Percentiles rank a stretch among this genome's conserved stretches.
Evolutionary conservation across 306 rosid genomes (phyloP).

Genomic region (Adenanthera pavonina): DNA sequence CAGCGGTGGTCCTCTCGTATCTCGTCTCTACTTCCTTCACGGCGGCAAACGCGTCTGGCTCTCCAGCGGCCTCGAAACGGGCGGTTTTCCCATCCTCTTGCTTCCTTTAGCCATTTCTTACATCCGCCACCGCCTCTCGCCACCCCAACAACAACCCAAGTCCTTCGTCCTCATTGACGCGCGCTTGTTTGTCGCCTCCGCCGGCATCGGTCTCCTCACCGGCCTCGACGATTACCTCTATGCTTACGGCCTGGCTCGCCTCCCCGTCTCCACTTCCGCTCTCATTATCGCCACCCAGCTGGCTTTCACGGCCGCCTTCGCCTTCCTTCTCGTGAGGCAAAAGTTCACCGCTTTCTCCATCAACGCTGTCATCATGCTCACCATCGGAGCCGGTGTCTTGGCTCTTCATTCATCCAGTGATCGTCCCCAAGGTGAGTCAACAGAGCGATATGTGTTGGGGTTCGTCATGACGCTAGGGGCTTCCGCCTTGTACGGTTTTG

Average conservation of each 20-base stretch:
- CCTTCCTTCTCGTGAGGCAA: conserved; percentile 56
- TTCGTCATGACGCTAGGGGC: conserved; percentile 74
- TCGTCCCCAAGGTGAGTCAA: conserved; percentile 71
- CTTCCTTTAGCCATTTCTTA: conserved; percentile 52
- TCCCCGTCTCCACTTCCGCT: conserved; percentile 75
- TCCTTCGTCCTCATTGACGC: conserved; percentile 43
- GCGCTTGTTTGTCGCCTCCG: conserved; percentile 51
- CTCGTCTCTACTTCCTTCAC: conserved; percentile 79
- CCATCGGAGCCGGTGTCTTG: conserved; percentile 67
- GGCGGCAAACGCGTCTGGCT: conserved; percentile 88
- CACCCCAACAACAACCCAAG: not conserved
- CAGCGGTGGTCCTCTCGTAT: conserved; percentile 68
- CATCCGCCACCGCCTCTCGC: conserved; percentile 46
- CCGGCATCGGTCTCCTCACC: conserved; percentile 63
- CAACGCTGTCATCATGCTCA: conserved; percentile 69
- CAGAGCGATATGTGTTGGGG: conserved; percentile 55
- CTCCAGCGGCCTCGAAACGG: conserved; percentile 69
- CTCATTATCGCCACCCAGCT: conserved; percentile 72
- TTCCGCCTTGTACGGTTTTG: conserved; percentile 68
- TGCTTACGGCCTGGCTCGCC: conserved; percentile 67
- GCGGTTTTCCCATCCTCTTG: conserved; percentile 67
- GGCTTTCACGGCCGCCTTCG: conserved; percentile 74
- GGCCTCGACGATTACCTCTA: conserved; percentile 81
- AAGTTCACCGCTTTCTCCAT: conserved; percentile 63
- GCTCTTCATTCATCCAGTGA: conserved; percentile 67